phyloP scores from a whole-genome alignment of 169 alveolate genomes.

The Eimeria acervulina region DNA sequence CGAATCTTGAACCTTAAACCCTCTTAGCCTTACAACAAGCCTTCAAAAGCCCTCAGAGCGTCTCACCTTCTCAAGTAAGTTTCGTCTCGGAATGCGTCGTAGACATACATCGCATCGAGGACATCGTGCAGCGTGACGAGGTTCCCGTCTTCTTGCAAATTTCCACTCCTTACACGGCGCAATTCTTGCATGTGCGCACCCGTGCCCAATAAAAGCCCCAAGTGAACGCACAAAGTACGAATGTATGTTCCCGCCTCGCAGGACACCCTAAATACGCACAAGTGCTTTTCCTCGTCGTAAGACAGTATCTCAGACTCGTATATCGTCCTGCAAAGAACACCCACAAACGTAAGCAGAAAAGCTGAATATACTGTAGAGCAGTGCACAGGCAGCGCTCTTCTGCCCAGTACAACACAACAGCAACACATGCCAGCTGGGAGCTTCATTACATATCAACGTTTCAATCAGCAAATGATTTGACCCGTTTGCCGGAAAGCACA shows the following conservation, averaged over 20 bases:
- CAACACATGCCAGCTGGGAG: neutral
- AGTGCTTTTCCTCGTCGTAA: constrained; percentile 97
- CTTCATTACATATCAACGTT: neutral
- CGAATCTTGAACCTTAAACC: neutral
- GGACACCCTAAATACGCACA: constrained; percentile 99
- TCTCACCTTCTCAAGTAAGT: constrained; percentile 94
- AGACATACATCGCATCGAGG: constrained; percentile 97
- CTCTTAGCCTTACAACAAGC: neutral
- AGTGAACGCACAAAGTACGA: constrained; percentile 99
- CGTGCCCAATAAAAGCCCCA: constrained; percentile 98
- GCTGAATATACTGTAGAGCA: neutral
- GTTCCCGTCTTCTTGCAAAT: constrained; percentile 94
- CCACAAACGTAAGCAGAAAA: neutral
- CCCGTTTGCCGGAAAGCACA: neutral
- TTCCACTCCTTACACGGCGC: constrained; percentile 98
- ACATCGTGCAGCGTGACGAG: constrained; percentile 99
- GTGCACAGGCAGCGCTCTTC: too few relatives aligned
- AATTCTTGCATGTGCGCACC: constrained; percentile 99
- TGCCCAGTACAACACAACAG: neutral
- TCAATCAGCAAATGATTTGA: neutral
- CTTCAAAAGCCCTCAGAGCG: neutral
- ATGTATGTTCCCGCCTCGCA: constrained; percentile 99
- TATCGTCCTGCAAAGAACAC: constrained; percentile 93
- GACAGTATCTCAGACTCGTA: constrained; percentile 98
- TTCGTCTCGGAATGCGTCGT: constrained; percentile 93